These are phyloP conservation scores for Globisporangium cederbergense DNA, from an alignment of 352 stramenopile genomes.

Conservation along the genomic window DNA sequence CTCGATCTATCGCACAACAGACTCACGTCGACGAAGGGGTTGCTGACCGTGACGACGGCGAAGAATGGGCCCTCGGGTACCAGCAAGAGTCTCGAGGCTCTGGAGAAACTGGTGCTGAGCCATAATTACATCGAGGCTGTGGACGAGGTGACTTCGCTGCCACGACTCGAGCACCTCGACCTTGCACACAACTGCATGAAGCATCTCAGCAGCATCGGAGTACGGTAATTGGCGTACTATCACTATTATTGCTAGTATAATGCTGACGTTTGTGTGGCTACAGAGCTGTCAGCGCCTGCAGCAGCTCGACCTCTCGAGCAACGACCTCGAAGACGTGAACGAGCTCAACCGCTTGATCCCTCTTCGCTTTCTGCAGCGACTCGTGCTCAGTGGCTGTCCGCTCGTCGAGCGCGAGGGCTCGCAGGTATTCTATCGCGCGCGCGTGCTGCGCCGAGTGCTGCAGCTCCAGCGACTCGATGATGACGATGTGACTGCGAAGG, in stretches of 20 bases:
- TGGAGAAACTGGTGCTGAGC: conserved; percentile 48
- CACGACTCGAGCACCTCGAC: conserved; percentile 51
- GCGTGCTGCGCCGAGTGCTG: conserved; percentile 54
- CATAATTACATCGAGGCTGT: conserved; percentile 56
- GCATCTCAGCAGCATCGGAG: conserved; percentile 37
- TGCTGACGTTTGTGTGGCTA: not conserved
- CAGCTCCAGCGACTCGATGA: conserved; percentile 55
- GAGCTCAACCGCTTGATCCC: conserved; percentile 53
- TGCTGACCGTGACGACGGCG: conserved; percentile 15
- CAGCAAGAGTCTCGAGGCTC: conserved; percentile 27
- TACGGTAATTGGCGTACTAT: conserved; percentile 16
- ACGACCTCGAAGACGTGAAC: conserved; percentile 49
- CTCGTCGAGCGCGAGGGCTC: conserved; percentile 34
- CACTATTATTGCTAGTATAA: not conserved
- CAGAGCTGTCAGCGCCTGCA: conserved; percentile 57
- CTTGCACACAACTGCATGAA: conserved; percentile 54
- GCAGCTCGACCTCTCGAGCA: conserved; percentile 48
- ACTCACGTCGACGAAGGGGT: conserved; percentile 37
- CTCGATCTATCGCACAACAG: conserved; percentile 70
- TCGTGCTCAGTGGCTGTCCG: conserved; percentile 45
- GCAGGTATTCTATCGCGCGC: conserved; percentile 50
- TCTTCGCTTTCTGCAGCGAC: conserved; percentile 38
- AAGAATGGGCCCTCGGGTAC: not conserved
- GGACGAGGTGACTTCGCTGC: conserved; percentile 38
- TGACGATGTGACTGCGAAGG: conserved; percentile 51